A percentile compares a stretch with the other conserved stretches of the same genome.
Evolutionary conservation across 2,329 filamentous ascomycete species (phyloP).

Genomic region (Penicillium corylophilum): DNA sequence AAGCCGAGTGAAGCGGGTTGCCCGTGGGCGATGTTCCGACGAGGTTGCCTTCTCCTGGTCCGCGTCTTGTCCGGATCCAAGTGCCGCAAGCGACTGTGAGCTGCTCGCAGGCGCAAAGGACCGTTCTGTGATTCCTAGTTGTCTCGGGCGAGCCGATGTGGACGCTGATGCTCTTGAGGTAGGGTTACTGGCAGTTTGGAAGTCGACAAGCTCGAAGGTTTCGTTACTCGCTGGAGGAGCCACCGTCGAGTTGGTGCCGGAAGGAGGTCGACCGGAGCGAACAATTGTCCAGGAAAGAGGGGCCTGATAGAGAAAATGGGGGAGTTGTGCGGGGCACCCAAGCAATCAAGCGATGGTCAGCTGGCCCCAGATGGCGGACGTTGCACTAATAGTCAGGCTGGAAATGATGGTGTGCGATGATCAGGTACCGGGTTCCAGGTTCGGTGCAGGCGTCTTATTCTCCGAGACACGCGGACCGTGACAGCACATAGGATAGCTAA

Average conservation of each 20-base stretch:
- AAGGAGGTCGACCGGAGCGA: slow-evolving; percentile 16
- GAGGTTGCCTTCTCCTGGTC: slow-evolving; percentile 15
- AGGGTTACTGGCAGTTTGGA: slow-evolving; percentile 13
- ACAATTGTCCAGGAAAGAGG: slow-evolving; percentile 9
- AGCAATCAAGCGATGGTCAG: slow-evolving; percentile 15
- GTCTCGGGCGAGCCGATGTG: slow-evolving; percentile 8
- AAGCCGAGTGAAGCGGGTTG: slow-evolving; percentile 21
- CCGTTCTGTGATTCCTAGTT: background rate
- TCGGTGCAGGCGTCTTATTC: slow-evolving; percentile 3
- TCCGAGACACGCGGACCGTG: slow-evolving; percentile 3
- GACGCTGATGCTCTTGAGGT: slow-evolving; percentile 3
- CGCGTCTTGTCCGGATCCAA: slow-evolving; percentile 3
- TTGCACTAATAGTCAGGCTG: slow-evolving; percentile 23
- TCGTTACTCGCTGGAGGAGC: slow-evolving; percentile 22
- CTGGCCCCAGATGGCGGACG: slow-evolving; percentile 14
- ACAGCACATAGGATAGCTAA: background rate
- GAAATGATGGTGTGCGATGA: slow-evolving; percentile 9
- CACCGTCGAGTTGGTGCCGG: slow-evolving; percentile 22
- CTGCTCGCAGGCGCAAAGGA: slow-evolving; percentile 9
- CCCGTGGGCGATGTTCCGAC: slow-evolving; percentile 7
- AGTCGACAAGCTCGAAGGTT: slow-evolving; percentile 37
- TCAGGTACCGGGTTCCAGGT: background rate
- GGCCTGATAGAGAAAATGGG: slow-evolving; percentile 8
- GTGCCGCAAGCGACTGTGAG: slow-evolving; percentile 12
- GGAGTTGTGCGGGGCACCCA: slow-evolving; percentile 16